phyloP scores from a whole-genome alignment of 1,139 yeast species.

The Blastobotrys apis region DNA sequence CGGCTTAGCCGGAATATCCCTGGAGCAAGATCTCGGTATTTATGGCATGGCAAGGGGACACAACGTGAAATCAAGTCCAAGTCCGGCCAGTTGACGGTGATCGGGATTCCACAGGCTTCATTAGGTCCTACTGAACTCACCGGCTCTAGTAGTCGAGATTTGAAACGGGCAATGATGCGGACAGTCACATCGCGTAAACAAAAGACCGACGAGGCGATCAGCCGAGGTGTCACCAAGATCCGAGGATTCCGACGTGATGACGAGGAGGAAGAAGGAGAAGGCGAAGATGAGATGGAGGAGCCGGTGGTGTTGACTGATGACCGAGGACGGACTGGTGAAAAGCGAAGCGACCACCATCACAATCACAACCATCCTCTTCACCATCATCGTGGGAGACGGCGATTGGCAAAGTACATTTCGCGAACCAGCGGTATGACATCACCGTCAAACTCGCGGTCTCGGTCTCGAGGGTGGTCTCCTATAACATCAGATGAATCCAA shows the following conservation, averaged over 20 bases:
- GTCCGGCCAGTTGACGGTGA: constrained; percentile 7
- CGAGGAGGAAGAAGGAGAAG: constrained; percentile 5
- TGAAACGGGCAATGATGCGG: constrained; percentile 24
- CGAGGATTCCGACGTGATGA: constrained; percentile 2
- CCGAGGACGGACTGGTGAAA: too few relatives aligned
- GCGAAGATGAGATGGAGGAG: constrained; percentile 1
- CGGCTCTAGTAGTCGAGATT: constrained; percentile 18
- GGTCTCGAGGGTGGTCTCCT: not conserved
- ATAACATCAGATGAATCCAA: constrained; percentile 1
- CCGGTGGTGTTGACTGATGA: too few relatives aligned
- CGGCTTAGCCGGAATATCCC: constrained; percentile 41
- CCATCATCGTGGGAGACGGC: not conserved
- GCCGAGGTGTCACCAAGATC: constrained; percentile 19
- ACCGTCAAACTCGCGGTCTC: too few relatives aligned
- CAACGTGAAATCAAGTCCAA: constrained; percentile 17
- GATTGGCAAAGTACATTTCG: not conserved
- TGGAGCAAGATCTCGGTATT: constrained; percentile 45
- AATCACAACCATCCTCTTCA: not conserved
- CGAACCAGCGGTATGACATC: not conserved
- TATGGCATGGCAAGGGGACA: constrained; percentile 48
- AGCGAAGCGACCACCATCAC: too few relatives aligned
- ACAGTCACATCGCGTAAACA: constrained; percentile 20
- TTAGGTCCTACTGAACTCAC: constrained; percentile 20
- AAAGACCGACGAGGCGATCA: constrained; percentile 23
- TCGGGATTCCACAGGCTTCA: constrained; percentile 28